Evolutionary conservation across 225 moss, liverwort and hornwort genomes (phyloP).

Genomic region (Pleurozium schreberi): DNA sequence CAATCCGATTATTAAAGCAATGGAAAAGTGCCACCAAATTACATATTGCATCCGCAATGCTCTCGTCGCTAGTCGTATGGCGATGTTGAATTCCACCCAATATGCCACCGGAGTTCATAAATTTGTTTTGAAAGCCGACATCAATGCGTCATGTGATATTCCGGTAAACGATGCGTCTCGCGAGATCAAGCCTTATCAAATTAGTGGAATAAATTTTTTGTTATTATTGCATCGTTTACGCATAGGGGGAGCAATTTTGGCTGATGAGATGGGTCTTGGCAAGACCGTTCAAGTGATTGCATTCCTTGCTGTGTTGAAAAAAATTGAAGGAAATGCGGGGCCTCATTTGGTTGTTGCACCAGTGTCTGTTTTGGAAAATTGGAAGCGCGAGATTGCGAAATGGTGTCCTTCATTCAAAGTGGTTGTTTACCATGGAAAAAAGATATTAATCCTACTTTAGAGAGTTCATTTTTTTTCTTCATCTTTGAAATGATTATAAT

Average conservation of each 20-base stretch:
- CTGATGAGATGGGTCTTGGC: background rate
- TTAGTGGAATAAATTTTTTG: background rate
- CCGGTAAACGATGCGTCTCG: accelerated
- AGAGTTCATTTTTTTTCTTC: too few relatives aligned
- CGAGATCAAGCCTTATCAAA: background rate
- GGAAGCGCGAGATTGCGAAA: background rate
- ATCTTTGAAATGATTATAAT: too few relatives aligned
- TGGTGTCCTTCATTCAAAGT: background rate
- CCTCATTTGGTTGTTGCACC: background rate
- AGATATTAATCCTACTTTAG: too few relatives aligned
- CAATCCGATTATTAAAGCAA: background rate
- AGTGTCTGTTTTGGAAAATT: background rate
- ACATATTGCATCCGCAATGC: background rate
- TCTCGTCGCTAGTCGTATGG: accelerated
- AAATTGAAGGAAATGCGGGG: background rate
- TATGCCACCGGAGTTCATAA: background rate
- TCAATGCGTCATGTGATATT: background rate
- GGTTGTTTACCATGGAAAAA: background rate
- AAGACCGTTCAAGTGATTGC: background rate
- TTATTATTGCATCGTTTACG: background rate
- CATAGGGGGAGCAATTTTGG: background rate
- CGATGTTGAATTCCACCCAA: background rate
- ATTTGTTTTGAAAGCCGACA: background rate
- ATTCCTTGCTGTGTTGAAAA: background rate
- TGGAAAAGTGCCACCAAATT: background rate